These are phyloP conservation scores for Pelargonium nanum DNA, from an alignment of 345 rosid species.

Conservation along the genomic window DNA sequence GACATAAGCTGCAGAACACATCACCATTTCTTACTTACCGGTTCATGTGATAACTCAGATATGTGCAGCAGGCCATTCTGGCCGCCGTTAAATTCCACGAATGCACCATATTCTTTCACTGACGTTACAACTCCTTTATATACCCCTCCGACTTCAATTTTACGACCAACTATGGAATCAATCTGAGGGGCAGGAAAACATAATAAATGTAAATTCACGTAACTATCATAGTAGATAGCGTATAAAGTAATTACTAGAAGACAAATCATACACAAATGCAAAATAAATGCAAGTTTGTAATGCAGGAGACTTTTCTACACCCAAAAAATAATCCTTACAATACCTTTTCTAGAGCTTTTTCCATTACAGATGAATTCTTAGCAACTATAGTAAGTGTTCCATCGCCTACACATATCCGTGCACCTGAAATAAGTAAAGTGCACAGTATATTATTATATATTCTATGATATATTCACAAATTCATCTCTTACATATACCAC, in stretches of 20 bases:
- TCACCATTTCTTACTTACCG: constrained; percentile 31
- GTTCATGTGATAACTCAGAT: constrained; percentile 89
- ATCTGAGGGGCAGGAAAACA: constrained; percentile 35
- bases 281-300: neutral
- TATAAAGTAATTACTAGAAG: neutral
- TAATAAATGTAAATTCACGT: neutral
- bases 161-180: constrained; percentile 71
- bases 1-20: neutral
- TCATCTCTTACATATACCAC: neutral
- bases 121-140: constrained; percentile 85
- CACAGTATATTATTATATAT: too few species aligned
- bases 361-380: constrained; percentile 66
- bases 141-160: constrained; percentile 73
- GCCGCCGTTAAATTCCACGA: constrained; percentile 94
- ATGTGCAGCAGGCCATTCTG: constrained; percentile 86
- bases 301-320: neutral
- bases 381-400: constrained; percentile 74
- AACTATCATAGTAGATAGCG: neutral
- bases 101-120: constrained; percentile 93
- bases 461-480: neutral
- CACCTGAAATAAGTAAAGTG: constrained; percentile 36
- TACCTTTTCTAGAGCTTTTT: constrained; percentile 80
- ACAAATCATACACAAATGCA: neutral
- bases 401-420: constrained; percentile 63
- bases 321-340: neutral